Percentiles rank a stretch among this genome's conserved stretches.
phyloP scores from a whole-genome alignment of 1,139 yeast genomes.

The Lodderomyces theae region DNA sequence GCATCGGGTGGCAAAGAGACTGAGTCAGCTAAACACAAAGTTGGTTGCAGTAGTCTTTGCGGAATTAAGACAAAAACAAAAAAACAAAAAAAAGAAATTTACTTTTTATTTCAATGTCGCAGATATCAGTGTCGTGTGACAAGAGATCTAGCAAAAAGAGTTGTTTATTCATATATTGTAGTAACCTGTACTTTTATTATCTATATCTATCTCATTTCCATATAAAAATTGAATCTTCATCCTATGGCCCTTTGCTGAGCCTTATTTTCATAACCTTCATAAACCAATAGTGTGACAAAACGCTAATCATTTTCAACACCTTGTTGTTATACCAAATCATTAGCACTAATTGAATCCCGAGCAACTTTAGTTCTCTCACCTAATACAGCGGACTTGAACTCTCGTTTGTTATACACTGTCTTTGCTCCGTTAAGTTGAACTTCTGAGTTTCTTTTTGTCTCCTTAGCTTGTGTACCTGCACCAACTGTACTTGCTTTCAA shows the following conservation, averaged over 20 bases:
- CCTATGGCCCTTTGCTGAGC: too few relatives aligned
- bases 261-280: neutral
- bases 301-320: neutral
- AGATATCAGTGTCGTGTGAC: neutral
- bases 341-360: neutral
- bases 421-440: constrained; percentile 8
- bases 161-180: neutral
- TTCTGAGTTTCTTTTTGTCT: constrained; percentile 8
- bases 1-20: constrained; percentile 2
- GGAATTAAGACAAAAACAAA: neutral
- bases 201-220: too few relatives aligned
- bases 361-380: neutral
- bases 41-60: too few relatives aligned
- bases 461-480: constrained; percentile 11
- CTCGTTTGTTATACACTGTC: neutral
- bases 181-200: neutral
- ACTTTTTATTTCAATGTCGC: neutral
- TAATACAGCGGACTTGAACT: neutral
- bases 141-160: neutral
- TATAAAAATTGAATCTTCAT: too few relatives aligned
- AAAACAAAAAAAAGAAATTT: neutral
- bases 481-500: constrained; percentile 17
- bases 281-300: neutral
- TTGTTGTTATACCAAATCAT: neutral
- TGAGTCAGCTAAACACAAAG: neutral